Base-by-base conservation (phyloP, 2,329 filamentous ascomycete species). In the Aspergillus japonicus region DNA sequence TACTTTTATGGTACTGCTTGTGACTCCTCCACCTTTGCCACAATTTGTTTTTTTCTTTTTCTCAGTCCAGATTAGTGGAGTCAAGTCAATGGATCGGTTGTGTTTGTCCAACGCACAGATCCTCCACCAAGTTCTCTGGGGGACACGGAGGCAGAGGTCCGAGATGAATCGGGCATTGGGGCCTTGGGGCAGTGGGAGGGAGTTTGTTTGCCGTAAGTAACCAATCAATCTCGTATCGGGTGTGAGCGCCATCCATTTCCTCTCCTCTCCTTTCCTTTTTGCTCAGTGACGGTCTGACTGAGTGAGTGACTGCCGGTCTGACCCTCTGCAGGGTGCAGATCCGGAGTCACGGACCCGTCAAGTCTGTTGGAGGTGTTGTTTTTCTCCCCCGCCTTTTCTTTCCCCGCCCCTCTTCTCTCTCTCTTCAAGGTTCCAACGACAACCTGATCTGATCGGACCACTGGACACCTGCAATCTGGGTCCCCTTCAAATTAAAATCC, bases 291-390 rank as follows among this genome's bases (percentile, higher is more conserved):
- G 21, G 21, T 21, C 21, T 23, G 23, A 23, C 23, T 23, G 23
- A 8, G 7, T 29, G 7, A 29, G 7, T 29, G 26, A 3, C 26
- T 26, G 24, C 24, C 24, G 24, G 24, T 7, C 5, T 29, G 26
- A 29, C 26, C 26, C 7, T 29, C 33, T 35, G 33, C 33, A 35
- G 19, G 33, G 23, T 19, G 29, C 6, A 26, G 49, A 49, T 16
- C 47, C 19, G 39, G 58, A 60, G 54, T 55, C 57, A 54, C 50
- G 54, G 58, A 60, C 57, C 58, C 58, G 58, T 54, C 47, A 23
- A 23, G 23, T 23, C 23, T 23, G 23, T 23, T 23, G 23, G 2
- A 23, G 23, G 21, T 1, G 23, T 23, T 23, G 23, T 56, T 52
- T 35, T 54, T 42, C 14, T 42, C 52, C 57, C 56, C 50, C 48